Evolutionary conservation across 345 rosid species (phyloP).

Genomic region (Eucalyptus curtisii): DNA sequence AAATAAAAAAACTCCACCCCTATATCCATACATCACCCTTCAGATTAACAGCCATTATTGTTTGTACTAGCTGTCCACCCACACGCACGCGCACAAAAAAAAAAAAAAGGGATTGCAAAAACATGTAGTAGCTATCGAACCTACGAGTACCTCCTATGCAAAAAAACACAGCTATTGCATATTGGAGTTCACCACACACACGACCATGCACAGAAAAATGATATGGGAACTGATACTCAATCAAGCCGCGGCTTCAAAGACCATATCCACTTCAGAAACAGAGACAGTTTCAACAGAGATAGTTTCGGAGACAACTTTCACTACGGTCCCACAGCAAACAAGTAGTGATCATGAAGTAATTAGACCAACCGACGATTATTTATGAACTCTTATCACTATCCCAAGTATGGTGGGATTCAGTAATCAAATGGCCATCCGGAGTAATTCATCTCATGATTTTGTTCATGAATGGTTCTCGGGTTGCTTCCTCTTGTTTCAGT

Average conservation of each 20-base stretch:
- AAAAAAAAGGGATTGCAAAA: neutral
- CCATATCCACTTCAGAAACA: neutral
- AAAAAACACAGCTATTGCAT: neutral
- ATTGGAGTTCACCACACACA: neutral
- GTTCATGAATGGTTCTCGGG: neutral
- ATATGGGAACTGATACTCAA: neutral
- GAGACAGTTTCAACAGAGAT: neutral
- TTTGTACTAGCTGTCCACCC: neutral
- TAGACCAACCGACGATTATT: neutral
- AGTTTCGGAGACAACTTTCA: neutral
- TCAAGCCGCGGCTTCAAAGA: neutral
- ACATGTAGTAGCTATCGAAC: neutral
- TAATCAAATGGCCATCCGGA: constrained; percentile 6
- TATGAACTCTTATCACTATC: neutral
- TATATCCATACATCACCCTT: neutral
- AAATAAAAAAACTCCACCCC: neutral
- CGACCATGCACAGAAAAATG: neutral
- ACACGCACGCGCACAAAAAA: fast-evolving
- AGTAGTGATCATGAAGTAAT: neutral
- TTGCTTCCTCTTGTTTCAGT: neutral
- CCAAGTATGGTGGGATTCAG: neutral
- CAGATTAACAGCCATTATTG: neutral
- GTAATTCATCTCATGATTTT: constrained; percentile 1
- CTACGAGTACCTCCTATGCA: neutral
- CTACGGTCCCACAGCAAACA: neutral